A percentile compares a stretch with the other conserved stretches of the same genome.
These are phyloP conservation scores for Picocystis sp. DNA, from an alignment of 163 green algal species.

Conservation along the genomic window DNA sequence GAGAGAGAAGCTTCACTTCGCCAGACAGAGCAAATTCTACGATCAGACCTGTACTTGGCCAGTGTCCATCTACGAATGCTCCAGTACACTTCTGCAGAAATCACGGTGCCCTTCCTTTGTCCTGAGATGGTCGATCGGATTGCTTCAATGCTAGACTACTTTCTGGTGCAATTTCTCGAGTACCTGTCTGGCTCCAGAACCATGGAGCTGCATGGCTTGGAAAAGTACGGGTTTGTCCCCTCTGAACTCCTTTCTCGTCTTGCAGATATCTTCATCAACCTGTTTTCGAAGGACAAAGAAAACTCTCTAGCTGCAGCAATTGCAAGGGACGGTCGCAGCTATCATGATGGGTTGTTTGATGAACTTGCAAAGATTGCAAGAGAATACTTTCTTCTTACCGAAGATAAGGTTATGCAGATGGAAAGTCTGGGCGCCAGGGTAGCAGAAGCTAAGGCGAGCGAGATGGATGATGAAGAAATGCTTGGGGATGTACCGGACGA, in stretches of 20 bases:
- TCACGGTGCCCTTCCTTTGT: constrained; percentile 47
- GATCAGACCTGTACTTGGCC: constrained; percentile 30
- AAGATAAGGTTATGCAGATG: constrained; percentile 25
- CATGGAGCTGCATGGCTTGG: constrained; percentile 44
- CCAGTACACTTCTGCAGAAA: constrained; percentile 38
- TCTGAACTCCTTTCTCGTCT: not conserved
- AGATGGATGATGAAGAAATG: constrained; percentile 21
- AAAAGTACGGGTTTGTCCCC: constrained; percentile 35
- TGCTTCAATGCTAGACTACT: constrained; percentile 86
- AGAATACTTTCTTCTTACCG: constrained; percentile 27
- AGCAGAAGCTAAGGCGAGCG: constrained; percentile 1
- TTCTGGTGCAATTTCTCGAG: constrained; percentile 62
- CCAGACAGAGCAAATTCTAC: constrained; percentile 11
- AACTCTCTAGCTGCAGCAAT: constrained; percentile 36
- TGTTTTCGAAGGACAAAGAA: constrained; percentile 23
- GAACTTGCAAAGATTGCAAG: constrained; percentile 39
- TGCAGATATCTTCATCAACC: constrained; percentile 41
- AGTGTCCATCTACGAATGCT: constrained; percentile 27
- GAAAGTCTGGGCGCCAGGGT: constrained; percentile 17
- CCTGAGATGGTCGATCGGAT: constrained; percentile 69
- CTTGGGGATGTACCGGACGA: constrained; percentile 56
- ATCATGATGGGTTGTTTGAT: constrained; percentile 44
- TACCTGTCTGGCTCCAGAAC: constrained; percentile 2
- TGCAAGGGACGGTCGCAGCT: constrained; percentile 40
- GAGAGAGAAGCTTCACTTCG: constrained; percentile 16